A percentile compares a stretch with the other conserved stretches of the same genome.
Evolutionary conservation across 768 basidiomycete species (phyloP).

Genomic region (Punctularia strigosozonata): DNA sequence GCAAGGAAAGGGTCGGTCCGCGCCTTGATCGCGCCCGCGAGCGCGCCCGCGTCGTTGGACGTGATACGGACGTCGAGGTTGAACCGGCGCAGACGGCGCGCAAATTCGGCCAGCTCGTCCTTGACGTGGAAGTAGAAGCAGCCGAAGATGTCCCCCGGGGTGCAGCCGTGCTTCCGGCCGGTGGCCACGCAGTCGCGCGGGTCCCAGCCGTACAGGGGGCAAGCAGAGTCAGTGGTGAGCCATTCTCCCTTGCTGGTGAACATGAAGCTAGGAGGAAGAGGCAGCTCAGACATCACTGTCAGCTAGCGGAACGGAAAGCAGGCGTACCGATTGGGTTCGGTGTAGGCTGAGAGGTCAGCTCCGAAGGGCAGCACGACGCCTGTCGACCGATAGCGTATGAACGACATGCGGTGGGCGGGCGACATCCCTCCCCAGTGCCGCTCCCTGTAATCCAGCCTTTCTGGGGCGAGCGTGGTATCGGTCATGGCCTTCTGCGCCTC

Average conservation of each 20-base stretch:
- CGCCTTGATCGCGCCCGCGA: too few species aligned
- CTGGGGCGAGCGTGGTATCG: slow-evolving; percentile 19
- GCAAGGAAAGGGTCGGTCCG: too few species aligned
- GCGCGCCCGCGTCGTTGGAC: too few species aligned
- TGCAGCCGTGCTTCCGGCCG: slow-evolving; percentile 25
- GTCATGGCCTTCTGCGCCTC: not conserved
- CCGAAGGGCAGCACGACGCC: slow-evolving; percentile 37
- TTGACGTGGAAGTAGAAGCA: slow-evolving; percentile 35
- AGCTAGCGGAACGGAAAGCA: slow-evolving; percentile 36
- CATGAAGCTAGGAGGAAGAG: slow-evolving; percentile 35
- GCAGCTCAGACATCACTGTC: slow-evolving; percentile 27
- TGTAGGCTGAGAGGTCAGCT: slow-evolving; percentile 26
- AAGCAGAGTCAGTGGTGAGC: not conserved
- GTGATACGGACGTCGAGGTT: slow-evolving; percentile 22
- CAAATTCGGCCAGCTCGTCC: slow-evolving; percentile 26
- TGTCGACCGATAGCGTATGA: slow-evolving; percentile 24
- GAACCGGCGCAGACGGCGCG: slow-evolving; percentile 20
- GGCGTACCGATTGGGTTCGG: slow-evolving; percentile 27
- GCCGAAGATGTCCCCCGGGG: slow-evolving; percentile 31
- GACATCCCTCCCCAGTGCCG: slow-evolving; percentile 25
- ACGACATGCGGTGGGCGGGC: slow-evolving; percentile 32
- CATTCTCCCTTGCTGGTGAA: not conserved
- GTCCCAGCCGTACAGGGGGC: slow-evolving; percentile 16
- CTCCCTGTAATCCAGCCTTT: slow-evolving; percentile 29
- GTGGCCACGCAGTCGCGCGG: slow-evolving; percentile 22